Conservation (phyloP, 2,329 filamentous ascomycete species). For the Clonostachys sp. region DNA sequence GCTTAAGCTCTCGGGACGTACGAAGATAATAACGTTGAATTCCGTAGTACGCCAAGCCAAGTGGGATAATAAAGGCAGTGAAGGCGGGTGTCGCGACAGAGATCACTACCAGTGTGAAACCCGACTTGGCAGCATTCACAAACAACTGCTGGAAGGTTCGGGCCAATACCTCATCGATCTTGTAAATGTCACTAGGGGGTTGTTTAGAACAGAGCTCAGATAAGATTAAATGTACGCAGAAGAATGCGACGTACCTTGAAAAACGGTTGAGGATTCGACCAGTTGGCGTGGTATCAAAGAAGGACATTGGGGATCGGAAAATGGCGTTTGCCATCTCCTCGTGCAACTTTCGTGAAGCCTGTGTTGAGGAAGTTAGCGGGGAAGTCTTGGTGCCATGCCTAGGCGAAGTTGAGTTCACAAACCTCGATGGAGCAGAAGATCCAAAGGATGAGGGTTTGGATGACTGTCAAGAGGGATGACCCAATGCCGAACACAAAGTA, state of each 20-base stretch:
- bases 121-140: slow-evolving; percentile 66
- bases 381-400: not conserved
- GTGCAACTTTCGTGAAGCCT: slow-evolving; percentile 93
- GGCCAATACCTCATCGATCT: slow-evolving; percentile 87
- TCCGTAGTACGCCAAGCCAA: slow-evolving; percentile 78
- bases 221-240: not conserved
- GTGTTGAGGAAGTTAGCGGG: slow-evolving; percentile 6
- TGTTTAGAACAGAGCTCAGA: not conserved
- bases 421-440: slow-evolving; percentile 99
- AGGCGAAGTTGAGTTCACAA: slow-evolving; percentile 14
- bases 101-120: slow-evolving; percentile 85
- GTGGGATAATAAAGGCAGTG: slow-evolving; percentile 72
- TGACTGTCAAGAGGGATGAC: slow-evolving; percentile 75
- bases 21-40: slow-evolving; percentile 97
- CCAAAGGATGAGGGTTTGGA: slow-evolving; percentile 94
- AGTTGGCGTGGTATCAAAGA: slow-evolving; percentile 95
- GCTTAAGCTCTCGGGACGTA: slow-evolving; percentile 93
- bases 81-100: slow-evolving; percentile 78
- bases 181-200: slow-evolving; percentile 58
- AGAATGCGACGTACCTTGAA: slow-evolving; percentile 57
- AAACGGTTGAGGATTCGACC: slow-evolving; percentile 97
- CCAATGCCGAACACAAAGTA: slow-evolving; percentile 95
- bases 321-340: slow-evolving; percentile 97
- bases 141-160: slow-evolving; percentile 98
- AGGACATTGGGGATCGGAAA: slow-evolving; percentile 96